phyloP scores from a whole-genome alignment of 225 moss, liverwort and hornwort genomes.

The Pseudisothecium myosuroides region DNA sequence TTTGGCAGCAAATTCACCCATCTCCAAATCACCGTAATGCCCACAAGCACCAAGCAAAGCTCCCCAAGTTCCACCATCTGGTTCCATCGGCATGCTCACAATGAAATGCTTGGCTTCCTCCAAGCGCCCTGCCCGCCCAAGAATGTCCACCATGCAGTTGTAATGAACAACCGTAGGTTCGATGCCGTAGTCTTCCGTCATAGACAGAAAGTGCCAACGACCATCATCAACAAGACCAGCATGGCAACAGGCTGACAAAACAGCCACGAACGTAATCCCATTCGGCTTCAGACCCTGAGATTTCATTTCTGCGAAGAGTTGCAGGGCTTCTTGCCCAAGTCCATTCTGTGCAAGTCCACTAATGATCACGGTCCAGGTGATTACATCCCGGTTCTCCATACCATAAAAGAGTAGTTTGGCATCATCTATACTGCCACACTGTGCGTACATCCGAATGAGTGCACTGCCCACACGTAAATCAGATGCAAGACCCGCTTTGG shows the following conservation, averaged over 20 bases:
- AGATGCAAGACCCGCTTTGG: background rate
- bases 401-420: background rate
- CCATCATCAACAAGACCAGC: background rate
- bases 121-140: background rate
- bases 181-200: background rate
- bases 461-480: background rate
- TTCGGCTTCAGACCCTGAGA: background rate
- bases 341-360: background rate
- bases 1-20: background rate
- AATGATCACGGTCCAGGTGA: background rate
- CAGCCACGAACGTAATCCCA: background rate
- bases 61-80: slow-evolving; percentile 1
- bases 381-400: background rate
- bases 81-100: background rate
- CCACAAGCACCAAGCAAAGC: slow-evolving; percentile 10
- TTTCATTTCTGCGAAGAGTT: background rate
- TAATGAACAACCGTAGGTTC: background rate
- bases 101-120: background rate
- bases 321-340: background rate
- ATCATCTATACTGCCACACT: background rate
- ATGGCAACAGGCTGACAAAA: background rate
- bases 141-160: background rate
- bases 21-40: background rate
- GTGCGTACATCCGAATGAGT: background rate
- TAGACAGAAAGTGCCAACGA: background rate